Conservation (phyloP, 768 basidiomycete species). For the Rhodotorula diobovata region DNA sequence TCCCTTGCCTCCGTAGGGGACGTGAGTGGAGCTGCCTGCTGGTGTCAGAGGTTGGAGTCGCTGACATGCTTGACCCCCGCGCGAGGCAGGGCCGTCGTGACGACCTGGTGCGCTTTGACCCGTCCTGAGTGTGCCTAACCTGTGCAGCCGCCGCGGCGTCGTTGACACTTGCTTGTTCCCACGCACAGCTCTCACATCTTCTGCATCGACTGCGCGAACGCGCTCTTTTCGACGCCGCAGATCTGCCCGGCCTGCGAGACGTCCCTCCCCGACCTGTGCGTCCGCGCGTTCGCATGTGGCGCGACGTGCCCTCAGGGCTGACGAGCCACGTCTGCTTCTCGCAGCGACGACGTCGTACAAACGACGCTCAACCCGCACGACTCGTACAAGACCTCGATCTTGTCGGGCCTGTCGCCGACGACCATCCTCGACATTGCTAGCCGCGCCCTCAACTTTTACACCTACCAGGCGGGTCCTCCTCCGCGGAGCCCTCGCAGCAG, state of each 20-base stretch:
- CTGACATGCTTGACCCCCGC: no score
- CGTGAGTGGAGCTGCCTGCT: not conserved
- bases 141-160: not conserved
- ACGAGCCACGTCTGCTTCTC: not conserved
- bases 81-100: conserved; percentile 18
- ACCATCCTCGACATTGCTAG: conserved; percentile 39
- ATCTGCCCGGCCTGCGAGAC: conserved; percentile 43
- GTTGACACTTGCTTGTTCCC: not conserved
- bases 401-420: conserved; percentile 36
- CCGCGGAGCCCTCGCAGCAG: not conserved
- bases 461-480: not conserved
- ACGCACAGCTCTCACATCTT: conserved; percentile 38
- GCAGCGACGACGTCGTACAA: conserved; percentile 35
- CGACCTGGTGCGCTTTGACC: conserved; percentile 23
- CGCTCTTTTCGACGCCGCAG: conserved; percentile 34
- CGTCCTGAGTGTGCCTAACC: rapidly evolving
- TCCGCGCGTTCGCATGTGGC: not conserved
- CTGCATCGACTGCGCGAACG: conserved; percentile 43
- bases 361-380: conserved; percentile 40
- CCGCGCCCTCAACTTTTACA: conserved; percentile 40
- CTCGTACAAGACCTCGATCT: conserved; percentile 39
- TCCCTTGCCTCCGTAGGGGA: not conserved
- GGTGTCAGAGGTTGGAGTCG: no score
- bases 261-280: conserved; percentile 33
- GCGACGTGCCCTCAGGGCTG: no score